Evolutionary conservation across 2,329 filamentous ascomycete species (phyloP).

Genomic region (Arthrocladium fulminans): DNA sequence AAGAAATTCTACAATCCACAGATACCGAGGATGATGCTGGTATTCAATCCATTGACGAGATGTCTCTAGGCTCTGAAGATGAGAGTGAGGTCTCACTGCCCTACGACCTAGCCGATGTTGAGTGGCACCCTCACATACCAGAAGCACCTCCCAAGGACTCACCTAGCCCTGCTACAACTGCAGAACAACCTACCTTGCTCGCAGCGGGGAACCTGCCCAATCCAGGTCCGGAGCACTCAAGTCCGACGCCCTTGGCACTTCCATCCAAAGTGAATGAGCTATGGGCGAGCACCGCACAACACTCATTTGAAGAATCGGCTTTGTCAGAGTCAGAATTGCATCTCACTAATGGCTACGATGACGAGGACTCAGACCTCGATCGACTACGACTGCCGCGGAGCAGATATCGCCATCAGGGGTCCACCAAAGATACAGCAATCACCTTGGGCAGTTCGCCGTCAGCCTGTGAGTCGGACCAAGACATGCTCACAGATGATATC

Average conservation of each 20-base stretch:
- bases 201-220: not conserved
- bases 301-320: not conserved
- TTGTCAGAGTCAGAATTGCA: not conserved
- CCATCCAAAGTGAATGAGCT: not conserved
- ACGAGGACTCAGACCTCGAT: constrained; percentile 5
- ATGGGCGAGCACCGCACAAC: not conserved
- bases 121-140: constrained; percentile 6
- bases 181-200: not conserved
- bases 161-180: not conserved
- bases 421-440: not conserved
- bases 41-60: not conserved
- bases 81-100: constrained; percentile 2
- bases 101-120: constrained; percentile 1
- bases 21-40: not conserved
- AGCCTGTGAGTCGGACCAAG: not conserved
- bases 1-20: constrained; percentile 37
- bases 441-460: constrained; percentile 3
- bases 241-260: not conserved
- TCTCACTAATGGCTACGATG: not conserved
- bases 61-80: constrained; percentile 4
- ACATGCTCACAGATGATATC: not conserved
- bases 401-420: constrained; percentile 4
- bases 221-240: not conserved
- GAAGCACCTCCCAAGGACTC: too few species aligned
- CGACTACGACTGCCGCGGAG: not conserved